Percentiles rank a stretch among this genome's conserved stretches.
Conservation (phyloP, 345 rosid genomes). For the Lenwebbia sp. region DNA sequence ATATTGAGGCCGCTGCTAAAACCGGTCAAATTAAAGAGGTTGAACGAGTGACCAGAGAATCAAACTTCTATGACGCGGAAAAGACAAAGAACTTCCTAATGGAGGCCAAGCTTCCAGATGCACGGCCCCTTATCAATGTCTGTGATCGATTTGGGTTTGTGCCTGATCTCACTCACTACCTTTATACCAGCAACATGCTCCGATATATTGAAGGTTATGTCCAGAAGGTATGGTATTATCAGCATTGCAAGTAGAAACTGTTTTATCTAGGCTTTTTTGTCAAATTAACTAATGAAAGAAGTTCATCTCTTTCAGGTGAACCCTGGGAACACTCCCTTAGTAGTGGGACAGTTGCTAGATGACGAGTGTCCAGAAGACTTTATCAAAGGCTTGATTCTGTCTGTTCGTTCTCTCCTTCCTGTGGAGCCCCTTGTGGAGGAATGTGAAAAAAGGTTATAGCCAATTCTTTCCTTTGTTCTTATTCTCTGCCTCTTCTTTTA, state of each 20-base stretch:
- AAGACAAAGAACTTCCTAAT: slow-evolving; percentile 94
- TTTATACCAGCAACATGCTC: slow-evolving; percentile 80
- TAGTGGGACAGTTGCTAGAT: slow-evolving; percentile 76
- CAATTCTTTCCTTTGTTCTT: slow-evolving; percentile 26
- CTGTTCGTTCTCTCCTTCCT: slow-evolving; percentile 51
- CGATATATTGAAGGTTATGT: slow-evolving; percentile 99
- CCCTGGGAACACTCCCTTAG: slow-evolving; percentile 98
- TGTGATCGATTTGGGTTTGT: slow-evolving; percentile 98
- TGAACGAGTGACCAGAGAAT: slow-evolving; percentile 98
- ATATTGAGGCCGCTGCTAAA: slow-evolving; percentile 98
- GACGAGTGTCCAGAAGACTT: slow-evolving; percentile 99
- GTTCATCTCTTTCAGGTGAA: slow-evolving; percentile 53
- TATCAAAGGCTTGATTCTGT: slow-evolving; percentile 94
- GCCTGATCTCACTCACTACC: slow-evolving; percentile 95
- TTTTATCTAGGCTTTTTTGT: not conserved
- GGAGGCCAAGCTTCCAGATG: slow-evolving; percentile 99
- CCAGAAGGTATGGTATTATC: slow-evolving; percentile 61
- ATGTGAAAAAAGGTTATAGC: slow-evolving; percentile 45
- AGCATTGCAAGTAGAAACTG: not conserved
- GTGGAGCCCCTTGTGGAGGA: slow-evolving; percentile 49
- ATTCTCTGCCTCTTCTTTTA: not conserved
- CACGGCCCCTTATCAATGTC: slow-evolving; percentile 56
- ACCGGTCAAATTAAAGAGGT: slow-evolving; percentile 99
- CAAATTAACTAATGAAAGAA: slow-evolving; percentile 31
- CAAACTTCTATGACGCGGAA: slow-evolving; percentile 90